These are phyloP conservation scores for Uronychia binucleata DNA, from an alignment of 73 alveolate genomes.

Conservation along the genomic window DNA sequence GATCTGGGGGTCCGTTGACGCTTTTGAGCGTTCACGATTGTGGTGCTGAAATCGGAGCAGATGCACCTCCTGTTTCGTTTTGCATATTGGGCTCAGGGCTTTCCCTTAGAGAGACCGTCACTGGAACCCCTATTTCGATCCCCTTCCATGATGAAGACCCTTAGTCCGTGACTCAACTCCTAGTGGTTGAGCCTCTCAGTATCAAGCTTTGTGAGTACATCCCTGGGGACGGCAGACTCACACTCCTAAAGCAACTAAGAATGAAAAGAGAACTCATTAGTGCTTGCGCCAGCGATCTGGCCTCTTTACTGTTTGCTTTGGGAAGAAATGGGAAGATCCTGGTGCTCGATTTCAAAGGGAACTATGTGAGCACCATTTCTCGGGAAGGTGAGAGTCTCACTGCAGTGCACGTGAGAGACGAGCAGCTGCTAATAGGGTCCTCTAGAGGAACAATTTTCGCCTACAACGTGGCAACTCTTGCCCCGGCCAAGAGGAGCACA, in stretches of 20 bases:
- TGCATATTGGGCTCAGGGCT: not conserved
- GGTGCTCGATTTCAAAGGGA: slow-evolving; percentile 56
- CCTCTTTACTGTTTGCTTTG: not conserved
- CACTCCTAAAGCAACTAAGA: not conserved
- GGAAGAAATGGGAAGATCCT: slow-evolving; percentile 55
- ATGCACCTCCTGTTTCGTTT: not conserved
- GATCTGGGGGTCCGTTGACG: not conserved
- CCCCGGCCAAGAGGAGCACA: not conserved
- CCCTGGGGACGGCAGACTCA: not conserved
- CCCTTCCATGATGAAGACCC: not conserved
- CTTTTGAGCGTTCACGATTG: not conserved
- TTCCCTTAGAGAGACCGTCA: not conserved
- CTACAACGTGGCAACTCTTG: slow-evolving; percentile 44
- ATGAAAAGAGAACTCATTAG: not conserved
- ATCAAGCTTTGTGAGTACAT: not conserved
- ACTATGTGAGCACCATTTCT: slow-evolving; percentile 42
- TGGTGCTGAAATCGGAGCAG: not conserved
- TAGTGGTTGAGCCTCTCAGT: not conserved
- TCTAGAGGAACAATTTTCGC: slow-evolving; percentile 54
- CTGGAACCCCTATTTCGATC: not conserved
- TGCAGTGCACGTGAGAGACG: slow-evolving; percentile 22
- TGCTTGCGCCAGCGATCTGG: not conserved
- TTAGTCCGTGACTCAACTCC: not conserved
- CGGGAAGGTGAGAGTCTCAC: slow-evolving; percentile 28
- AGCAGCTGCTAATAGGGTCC: slow-evolving; percentile 51